Evolutionary conservation across 257 asterid genomes (phyloP), one percentile per base, ranked within the genome.

Genomic region (Penstemon eatonii): DNA sequence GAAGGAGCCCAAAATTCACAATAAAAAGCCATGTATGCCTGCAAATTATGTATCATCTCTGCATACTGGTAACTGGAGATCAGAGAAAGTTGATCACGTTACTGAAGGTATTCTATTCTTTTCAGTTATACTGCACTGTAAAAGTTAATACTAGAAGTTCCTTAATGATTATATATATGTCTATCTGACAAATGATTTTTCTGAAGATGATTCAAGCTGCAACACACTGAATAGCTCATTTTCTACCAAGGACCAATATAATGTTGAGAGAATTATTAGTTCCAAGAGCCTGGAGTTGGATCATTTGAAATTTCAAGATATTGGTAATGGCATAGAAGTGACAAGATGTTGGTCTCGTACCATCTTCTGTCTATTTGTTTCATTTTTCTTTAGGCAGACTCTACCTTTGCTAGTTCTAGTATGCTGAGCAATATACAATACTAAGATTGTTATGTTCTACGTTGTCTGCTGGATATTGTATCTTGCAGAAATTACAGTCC

Each of bases 321-420:
- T 67, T 54, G 40, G 36, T 63, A 69, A 62, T 60, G 63, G 60
- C 67, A 74, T 75, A 73, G 84, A 69, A 79, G 76, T 67, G 10
- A 75, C 81, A 73, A 84, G 85, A 72, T 70, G 96, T 92, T 46
- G 77, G 87, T 76, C 15, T 78, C 68, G 46, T 76, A 38, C 65
- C 12, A 10, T 53, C 61, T 52, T 50, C 19, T 60, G 57, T 67
- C 59, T 49, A 53, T 60, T 63, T 59, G 49, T 38, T 62, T 62
- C 45, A n/a, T 71, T 56, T 47, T 18, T 13, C 52, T 18, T 39
- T 56, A 51, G 12, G 58, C 13, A 3, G 39, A 46, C 56, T 64
- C 65, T 76, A 47, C 65, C 15, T 56, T 19, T 72, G 37, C 56
- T 38, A 18, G 49, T 63, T 62, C 38, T 25, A 25, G 33, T 25